Evolutionary conservation across 331 rosid species (phyloP), one percentile per base, ranked within the genome.

Genomic region (Quercus lobata): DNA sequence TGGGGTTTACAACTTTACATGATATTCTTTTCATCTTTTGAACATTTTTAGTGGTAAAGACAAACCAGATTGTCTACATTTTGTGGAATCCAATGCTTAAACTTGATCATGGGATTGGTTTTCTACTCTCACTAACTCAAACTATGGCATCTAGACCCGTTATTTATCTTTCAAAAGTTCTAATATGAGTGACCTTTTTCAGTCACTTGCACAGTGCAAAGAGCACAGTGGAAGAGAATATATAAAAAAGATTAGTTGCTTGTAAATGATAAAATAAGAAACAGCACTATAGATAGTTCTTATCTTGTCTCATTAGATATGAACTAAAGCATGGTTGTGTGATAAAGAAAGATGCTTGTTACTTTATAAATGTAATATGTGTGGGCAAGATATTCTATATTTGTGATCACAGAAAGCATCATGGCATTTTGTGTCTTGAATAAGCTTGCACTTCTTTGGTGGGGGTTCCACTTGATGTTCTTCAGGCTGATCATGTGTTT

Each of bases 41-140:
- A 62, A 15, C 69, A 62, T 12, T 29, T 18, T 63, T 27, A 63
- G 70, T 63, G 70, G 68, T 63, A 16, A 69, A 63, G 80, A 83
- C 72, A 78, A 77, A 80, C 84, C 78, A 41, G 52, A 82, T 70
- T 63, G 30, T 76, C 78, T 75, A 77, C 77, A 27, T 44, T 76
- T 78, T 24, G 62, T 57, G 79, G 87, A 87, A 87, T 87, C 88
- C 84, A 69, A 87, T 78, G 86, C 85, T 86, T 22, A 24, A 15
- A 41, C 65, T 80, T 73, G 63, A n/a, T 76, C 73, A 83, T 72
- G 58, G 58, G 66, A 9, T 72, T 21, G 57, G 77, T 74, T 74
- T 9, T 77, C 62, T 65, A 44, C 35, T 65, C 57, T 29, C 60
- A 27, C 76, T 70, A 46, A 77, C 73, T 73, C 80, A 84, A 84